Evolutionary conservation across 1,284 basidiomycete species (phyloP).

Genomic region (Neonothopanus nambi): DNA sequence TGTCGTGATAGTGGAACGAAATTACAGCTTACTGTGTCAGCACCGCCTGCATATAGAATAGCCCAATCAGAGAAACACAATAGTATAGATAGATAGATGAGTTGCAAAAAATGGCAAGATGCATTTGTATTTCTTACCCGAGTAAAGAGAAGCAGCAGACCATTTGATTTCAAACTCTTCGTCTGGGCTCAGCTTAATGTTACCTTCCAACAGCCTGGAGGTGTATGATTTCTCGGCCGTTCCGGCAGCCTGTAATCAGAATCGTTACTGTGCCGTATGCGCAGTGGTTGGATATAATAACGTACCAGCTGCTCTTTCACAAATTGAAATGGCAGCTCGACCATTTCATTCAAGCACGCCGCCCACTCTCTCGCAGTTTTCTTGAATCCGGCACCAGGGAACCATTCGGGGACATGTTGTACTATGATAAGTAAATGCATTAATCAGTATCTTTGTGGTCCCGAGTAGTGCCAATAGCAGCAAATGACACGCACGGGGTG

Average conservation of each 20-base stretch:
- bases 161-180: constrained; percentile 25
- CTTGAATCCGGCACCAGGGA: constrained; percentile 26
- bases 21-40: background rate
- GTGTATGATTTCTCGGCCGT: constrained; percentile 22
- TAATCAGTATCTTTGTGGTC: background rate
- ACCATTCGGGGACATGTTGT: constrained; percentile 25
- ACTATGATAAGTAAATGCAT: constrained; percentile 13
- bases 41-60: background rate
- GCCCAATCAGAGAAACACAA: background rate
- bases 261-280: background rate
- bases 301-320: constrained; percentile 24
- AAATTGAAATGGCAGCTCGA: constrained; percentile 18
- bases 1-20: background rate
- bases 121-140: constrained; percentile 10
- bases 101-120: background rate
- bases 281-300: background rate
- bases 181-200: constrained; percentile 11
- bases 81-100: too few relatives aligned
- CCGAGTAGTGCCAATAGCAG: too few relatives aligned
- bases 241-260: constrained; percentile 16
- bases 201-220: constrained; percentile 18
- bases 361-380: constrained; percentile 18
- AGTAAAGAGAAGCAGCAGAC: constrained; percentile 23
- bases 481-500: background rate
- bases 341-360: constrained; percentile 17